Evolutionary conservation across 768 basidiomycete species (phyloP).

Genomic region (Rhodotorula diobovata): DNA sequence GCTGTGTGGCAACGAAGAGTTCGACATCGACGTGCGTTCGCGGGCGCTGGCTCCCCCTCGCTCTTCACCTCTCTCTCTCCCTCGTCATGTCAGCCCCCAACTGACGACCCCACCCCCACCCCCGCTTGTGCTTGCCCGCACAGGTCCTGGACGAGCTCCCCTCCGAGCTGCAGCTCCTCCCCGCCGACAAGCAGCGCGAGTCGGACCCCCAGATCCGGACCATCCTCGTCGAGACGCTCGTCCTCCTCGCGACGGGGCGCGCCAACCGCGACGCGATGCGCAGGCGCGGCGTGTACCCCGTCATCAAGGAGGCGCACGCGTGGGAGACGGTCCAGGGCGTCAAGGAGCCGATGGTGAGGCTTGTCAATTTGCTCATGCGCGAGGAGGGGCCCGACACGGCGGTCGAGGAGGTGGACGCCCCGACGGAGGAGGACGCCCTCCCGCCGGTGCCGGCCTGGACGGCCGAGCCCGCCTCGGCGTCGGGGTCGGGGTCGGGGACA

Average conservation of each 20-base stretch:
- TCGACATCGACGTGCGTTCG: conserved; percentile 79
- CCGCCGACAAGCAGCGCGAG: conserved; percentile 77
- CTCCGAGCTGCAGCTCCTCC: conserved; percentile 77
- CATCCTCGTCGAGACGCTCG: conserved; percentile 80
- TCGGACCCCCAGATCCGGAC: conserved; percentile 68
- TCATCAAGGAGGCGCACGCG: conserved; percentile 71
- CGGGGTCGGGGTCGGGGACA: not conserved
- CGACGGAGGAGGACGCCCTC: conserved; percentile 44
- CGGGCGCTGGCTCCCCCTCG: conserved; percentile 28
- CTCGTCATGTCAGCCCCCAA: no score
- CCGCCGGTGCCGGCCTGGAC: not conserved
- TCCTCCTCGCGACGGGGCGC: conserved; percentile 80
- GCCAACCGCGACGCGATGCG: conserved; percentile 81
- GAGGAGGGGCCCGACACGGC: conserved; percentile 60
- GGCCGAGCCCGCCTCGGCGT: not conserved
- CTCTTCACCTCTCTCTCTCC: not conserved
- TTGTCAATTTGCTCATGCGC: conserved; percentile 79
- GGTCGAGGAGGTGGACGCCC: conserved; percentile 38
- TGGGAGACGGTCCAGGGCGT: conserved; percentile 74
- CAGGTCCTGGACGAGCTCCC: conserved; percentile 87
- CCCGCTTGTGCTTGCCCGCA: not conserved
- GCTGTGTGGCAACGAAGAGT: conserved; percentile 80
- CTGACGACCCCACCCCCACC: not conserved
- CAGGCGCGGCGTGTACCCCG: conserved; percentile 75
- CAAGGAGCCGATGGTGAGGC: conserved; percentile 76